Evolutionary conservation across 768 basidiomycete species (phyloP).

Genomic region (Asterophora parasitica): DNA sequence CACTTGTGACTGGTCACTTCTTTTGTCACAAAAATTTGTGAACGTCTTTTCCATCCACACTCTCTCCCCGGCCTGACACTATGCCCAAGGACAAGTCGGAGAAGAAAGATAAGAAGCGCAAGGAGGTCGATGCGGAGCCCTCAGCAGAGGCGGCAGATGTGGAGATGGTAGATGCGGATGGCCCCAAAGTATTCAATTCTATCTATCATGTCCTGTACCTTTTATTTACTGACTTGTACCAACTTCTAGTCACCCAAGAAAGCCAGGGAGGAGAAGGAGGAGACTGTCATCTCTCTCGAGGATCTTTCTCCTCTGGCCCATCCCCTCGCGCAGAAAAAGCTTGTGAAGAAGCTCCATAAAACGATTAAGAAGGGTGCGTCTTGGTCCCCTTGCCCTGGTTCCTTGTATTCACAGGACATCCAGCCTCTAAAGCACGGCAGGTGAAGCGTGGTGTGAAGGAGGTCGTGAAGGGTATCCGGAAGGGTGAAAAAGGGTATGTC

Average conservation of each 20-base stretch:
- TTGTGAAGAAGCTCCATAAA: conserved; percentile 91
- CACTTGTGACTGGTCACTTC: conserved; percentile 9
- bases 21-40: conserved; percentile 17
- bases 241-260: conserved; percentile 48
- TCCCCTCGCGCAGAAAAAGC: conserved; percentile 90
- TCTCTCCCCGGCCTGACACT: not conserved
- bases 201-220: conserved; percentile 6
- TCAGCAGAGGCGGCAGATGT: conserved; percentile 34
- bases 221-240: conserved; percentile 12
- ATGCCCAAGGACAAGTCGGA: conserved; percentile 77
- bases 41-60: conserved; percentile 1
- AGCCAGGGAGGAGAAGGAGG: conserved; percentile 59
- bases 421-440: conserved; percentile 91
- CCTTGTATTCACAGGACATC: conserved; percentile 4
- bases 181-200: conserved; percentile 23
- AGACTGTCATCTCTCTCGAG: conserved; percentile 63
- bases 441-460: conserved; percentile 98
- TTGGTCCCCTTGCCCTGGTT: not conserved
- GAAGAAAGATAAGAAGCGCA: conserved; percentile 71
- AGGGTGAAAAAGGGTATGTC: conserved; percentile 92
- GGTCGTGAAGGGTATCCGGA: conserved; percentile 94
- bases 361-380: conserved; percentile 82
- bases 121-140: conserved; percentile 38
- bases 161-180: conserved; percentile 39
- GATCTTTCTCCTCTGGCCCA: conserved; percentile 93